phyloP scores from a whole-genome alignment of 1,284 basidiomycete genomes.

The Irpex sp. region DNA sequence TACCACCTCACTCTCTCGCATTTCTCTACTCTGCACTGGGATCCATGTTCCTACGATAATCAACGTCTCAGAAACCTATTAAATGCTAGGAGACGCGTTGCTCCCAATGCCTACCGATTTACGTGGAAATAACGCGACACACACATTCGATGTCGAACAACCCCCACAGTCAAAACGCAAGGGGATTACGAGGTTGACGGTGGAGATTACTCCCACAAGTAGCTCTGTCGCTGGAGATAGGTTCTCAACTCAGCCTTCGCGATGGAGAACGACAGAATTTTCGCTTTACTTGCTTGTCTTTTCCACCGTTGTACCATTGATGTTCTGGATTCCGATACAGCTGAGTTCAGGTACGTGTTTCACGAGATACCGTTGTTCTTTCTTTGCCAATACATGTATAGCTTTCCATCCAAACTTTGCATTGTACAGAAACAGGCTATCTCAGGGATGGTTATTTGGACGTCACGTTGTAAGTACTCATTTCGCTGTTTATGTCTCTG shows the following conservation, averaged over 20 bases:
- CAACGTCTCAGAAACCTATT: neutral
- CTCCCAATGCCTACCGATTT: conserved; percentile 30
- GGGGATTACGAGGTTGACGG: conserved; percentile 42
- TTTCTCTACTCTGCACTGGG: neutral
- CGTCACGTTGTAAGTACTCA: conserved; percentile 55
- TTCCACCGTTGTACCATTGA: conserved; percentile 63
- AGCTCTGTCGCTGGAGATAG: conserved; percentile 18
- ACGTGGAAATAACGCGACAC: conserved; percentile 16
- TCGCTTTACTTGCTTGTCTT: conserved; percentile 71
- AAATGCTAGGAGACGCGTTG: conserved; percentile 23
- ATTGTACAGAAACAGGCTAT: conserved; percentile 58
- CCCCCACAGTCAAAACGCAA: conserved; percentile 13
- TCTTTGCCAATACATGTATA: conserved; percentile 24
- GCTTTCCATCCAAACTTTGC: conserved; percentile 75
- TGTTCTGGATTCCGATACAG: conserved; percentile 79
- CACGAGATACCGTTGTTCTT: neutral
- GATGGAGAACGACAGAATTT: conserved; percentile 88
- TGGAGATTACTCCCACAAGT: conserved; percentile 42
- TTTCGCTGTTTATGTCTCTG: neutral
- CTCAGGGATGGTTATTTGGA: conserved; percentile 66
- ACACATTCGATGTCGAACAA: conserved; percentile 19
- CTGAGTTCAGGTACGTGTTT: conserved; percentile 61
- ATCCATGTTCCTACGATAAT: neutral
- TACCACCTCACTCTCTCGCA: neutral
- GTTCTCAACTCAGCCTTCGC: conserved; percentile 28